phyloP scores from a whole-genome alignment of 2,329 filamentous ascomycete genomes.

The Thielaviopsis punctulata region DNA sequence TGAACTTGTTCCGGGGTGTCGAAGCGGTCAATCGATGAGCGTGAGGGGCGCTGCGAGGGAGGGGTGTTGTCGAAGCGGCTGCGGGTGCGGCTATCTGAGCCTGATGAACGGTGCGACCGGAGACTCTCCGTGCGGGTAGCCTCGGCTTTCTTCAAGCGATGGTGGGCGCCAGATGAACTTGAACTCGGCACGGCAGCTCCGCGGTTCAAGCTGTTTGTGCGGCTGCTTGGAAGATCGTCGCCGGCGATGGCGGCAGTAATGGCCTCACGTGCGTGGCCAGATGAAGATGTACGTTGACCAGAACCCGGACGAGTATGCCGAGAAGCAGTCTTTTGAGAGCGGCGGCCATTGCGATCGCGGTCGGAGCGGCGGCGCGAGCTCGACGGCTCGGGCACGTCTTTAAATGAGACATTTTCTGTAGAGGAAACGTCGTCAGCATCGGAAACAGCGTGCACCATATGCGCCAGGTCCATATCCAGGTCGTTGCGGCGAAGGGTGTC shows the following conservation, averaged over 20 bases:
- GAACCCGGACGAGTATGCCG: not conserved
- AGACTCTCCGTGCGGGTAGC: conserved; percentile 6
- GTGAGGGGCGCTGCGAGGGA: conserved; percentile 2
- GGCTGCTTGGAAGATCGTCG: conserved; percentile 8
- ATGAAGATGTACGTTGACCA: not conserved
- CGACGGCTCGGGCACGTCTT: not conserved
- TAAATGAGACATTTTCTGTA: conserved; percentile 9
- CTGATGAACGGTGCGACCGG: conserved; percentile 5
- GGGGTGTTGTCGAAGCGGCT: conserved; percentile 1
- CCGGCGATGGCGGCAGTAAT: not conserved
- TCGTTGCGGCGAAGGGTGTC: not conserved
- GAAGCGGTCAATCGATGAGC: not conserved
- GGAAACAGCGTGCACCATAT: conserved; percentile 4
- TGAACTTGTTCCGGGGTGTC: not conserved
- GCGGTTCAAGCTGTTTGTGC: not conserved
- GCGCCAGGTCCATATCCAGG: conserved; percentile 3
- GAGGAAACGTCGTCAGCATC: conserved; percentile 10
- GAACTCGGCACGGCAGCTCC: not conserved
- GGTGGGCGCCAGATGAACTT: not conserved
- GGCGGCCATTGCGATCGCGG: not conserved
- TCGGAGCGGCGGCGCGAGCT: not conserved
- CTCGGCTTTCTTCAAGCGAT: not conserved
- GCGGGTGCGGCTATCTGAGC: not conserved
- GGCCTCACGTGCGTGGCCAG: not conserved
- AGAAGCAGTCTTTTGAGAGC: conserved; percentile 2